phyloP scores from a whole-genome alignment of 2,329 filamentous ascomycete species.

The Annulohypoxylon truncatum region DNA sequence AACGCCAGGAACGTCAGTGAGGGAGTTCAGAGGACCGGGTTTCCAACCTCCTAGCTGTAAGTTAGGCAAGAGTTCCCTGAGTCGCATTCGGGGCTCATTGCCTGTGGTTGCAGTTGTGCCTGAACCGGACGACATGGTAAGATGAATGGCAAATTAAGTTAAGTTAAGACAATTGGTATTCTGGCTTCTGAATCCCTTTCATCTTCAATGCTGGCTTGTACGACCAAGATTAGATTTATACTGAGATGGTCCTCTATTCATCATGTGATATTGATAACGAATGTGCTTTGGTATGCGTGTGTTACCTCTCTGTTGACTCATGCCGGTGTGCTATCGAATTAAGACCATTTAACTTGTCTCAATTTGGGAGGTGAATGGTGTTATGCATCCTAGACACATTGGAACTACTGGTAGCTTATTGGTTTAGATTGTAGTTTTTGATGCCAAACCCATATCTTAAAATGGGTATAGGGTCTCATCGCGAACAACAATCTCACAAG shows the following conservation, averaged over 20 bases:
- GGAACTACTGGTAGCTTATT: neutral
- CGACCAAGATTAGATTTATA: neutral
- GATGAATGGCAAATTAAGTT: neutral
- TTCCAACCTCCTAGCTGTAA: conserved; percentile 58
- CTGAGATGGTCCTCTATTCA: neutral
- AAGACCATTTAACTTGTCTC: conserved; percentile 12
- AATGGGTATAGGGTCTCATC: neutral
- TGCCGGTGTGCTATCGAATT: conserved; percentile 16
- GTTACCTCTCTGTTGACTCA: conserved; percentile 27
- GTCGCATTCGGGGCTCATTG: conserved; percentile 46
- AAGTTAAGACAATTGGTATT: neutral
- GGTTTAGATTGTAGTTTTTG: neutral
- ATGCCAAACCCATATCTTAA: neutral
- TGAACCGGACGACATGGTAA: conserved; percentile 26
- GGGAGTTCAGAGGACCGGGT: conserved; percentile 60
- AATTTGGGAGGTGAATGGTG: conserved; percentile 24
- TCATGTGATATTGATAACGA: neutral
- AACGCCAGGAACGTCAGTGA: conserved; percentile 64
- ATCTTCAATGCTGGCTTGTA: neutral
- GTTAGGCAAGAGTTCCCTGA: conserved; percentile 59
- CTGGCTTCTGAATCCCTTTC: neutral
- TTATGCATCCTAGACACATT: neutral
- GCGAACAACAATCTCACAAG: neutral
- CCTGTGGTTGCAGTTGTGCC: neutral
- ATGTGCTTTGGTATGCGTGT: too few relatives aligned